These are phyloP conservation scores for Orbilia quercus DNA, from an alignment of 2,329 filamentous ascomycete species.

Conservation along the genomic window DNA sequence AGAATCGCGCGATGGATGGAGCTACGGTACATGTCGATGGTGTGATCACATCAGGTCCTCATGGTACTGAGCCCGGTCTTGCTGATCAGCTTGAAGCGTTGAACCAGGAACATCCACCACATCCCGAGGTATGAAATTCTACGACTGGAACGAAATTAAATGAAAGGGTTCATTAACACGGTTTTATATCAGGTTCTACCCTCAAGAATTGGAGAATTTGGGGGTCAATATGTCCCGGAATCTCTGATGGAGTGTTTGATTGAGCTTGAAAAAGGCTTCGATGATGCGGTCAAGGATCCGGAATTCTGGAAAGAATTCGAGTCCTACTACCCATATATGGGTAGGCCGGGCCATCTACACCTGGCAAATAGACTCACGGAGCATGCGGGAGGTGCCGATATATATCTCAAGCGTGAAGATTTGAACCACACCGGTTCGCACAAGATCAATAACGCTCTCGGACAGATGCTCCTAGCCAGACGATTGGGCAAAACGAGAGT, in stretches of 20 bases:
- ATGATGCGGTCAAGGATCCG: conserved; percentile 84
- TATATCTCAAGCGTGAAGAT: conserved; percentile 98
- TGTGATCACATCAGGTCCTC: conserved; percentile 72
- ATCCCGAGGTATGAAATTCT: conserved; percentile 60
- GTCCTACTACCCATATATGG: conserved; percentile 97
- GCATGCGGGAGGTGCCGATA: conserved; percentile 88
- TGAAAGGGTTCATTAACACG: conserved; percentile 25
- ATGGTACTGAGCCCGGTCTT: conserved; percentile 72
- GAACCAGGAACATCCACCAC: conserved; percentile 69
- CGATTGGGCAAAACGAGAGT: conserved; percentile 94
- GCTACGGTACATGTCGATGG: conserved; percentile 74
- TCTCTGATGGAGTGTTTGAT: conserved; percentile 96
- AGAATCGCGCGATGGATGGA: conserved; percentile 70
- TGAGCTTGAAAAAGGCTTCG: conserved; percentile 90
- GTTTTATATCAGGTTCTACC: conserved; percentile 72
- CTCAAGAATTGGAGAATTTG: conserved; percentile 91
- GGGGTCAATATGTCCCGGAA: conserved; percentile 96
- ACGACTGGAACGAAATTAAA: no score
- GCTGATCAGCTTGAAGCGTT: conserved; percentile 86
- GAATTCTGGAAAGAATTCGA: conserved; percentile 97
- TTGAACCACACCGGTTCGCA: conserved; percentile 97
- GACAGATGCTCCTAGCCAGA: conserved; percentile 86
- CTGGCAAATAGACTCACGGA: conserved; percentile 88
- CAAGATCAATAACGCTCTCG: conserved; percentile 99
- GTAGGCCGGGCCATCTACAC: conserved; percentile 90